A percentile compares a stretch with the other conserved stretches of the same genome.
These are phyloP conservation scores for Penicillium sp. DNA, from an alignment of 2,329 filamentous ascomycete species.

Conservation along the genomic window DNA sequence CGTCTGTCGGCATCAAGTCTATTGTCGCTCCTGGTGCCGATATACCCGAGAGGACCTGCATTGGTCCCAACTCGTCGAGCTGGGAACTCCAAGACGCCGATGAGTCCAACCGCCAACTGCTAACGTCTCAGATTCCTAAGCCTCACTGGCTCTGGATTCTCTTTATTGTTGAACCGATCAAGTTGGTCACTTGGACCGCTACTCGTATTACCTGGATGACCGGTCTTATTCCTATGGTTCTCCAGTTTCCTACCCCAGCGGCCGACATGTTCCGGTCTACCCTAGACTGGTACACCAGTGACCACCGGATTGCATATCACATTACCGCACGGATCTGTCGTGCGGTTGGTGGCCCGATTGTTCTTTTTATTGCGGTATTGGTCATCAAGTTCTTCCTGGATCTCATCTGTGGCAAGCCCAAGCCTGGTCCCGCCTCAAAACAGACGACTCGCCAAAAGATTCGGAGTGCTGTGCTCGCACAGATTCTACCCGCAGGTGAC, in stretches of 20 bases:
- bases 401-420: slow-evolving; percentile 17
- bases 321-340: slow-evolving; percentile 17
- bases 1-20: slow-evolving; percentile 48
- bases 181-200: slow-evolving; percentile 40
- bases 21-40: slow-evolving; percentile 51
- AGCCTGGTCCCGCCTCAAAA: slow-evolving; percentile 16
- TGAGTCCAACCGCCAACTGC: slow-evolving; percentile 49
- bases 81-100: slow-evolving; percentile 50
- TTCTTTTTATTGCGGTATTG: slow-evolving; percentile 12
- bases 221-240: slow-evolving; percentile 25
- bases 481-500: slow-evolving; percentile 42
- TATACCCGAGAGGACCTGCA: slow-evolving; percentile 50
- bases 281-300: slow-evolving; percentile 15
- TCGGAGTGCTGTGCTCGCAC: slow-evolving; percentile 14
- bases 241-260: slow-evolving; percentile 5
- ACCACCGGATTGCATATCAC: slow-evolving; percentile 16
- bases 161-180: slow-evolving; percentile 45
- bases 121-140: slow-evolving; percentile 36
- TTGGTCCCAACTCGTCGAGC: slow-evolving; percentile 57
- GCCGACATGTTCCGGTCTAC: slow-evolving; percentile 16
- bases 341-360: slow-evolving; percentile 14
- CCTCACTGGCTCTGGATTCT: slow-evolving; percentile 47
- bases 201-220: slow-evolving; percentile 45
- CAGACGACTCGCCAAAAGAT: slow-evolving; percentile 14
- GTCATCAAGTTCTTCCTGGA: slow-evolving; percentile 11